A percentile compares a stretch with the other conserved stretches of the same genome.
These are phyloP conservation scores for Dillenia turbinata DNA, from an alignment of 164 flowering plant genomes.

Conservation along the genomic window DNA sequence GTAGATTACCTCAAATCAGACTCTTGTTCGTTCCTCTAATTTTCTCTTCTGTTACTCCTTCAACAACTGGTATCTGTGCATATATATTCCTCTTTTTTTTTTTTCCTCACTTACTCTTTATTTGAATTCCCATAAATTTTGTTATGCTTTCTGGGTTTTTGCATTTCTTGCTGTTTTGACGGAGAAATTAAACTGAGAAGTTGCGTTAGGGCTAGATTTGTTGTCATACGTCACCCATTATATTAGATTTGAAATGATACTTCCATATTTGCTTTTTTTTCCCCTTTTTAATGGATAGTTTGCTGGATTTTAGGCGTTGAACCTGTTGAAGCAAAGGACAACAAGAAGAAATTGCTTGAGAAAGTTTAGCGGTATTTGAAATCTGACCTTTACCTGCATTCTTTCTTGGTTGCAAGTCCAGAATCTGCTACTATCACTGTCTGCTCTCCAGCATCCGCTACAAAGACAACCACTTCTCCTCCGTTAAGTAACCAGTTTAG, in stretches of 20 bases:
- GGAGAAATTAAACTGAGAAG: too few relatives aligned
- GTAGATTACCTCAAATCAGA: constrained; percentile 41
- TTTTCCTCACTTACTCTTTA: not conserved
- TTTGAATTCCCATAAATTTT: too few relatives aligned
- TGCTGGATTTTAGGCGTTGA: too few relatives aligned
- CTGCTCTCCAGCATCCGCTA: constrained; percentile 10
- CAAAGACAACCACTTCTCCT: too few relatives aligned
- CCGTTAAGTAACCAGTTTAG: too few relatives aligned
- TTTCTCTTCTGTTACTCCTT: constrained; percentile 3
- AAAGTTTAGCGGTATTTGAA: constrained; percentile 19
- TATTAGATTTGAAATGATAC: too few relatives aligned
- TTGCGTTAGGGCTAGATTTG: too few relatives aligned
- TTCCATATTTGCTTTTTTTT: too few relatives aligned
- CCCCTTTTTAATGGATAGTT: too few relatives aligned
- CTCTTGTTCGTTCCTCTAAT: constrained; percentile 49
- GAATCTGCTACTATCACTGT: not conserved
- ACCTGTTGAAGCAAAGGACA: not conserved
- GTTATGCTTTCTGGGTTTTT: too few relatives aligned
- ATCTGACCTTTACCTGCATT: constrained; percentile 27
- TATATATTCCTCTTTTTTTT: constrained; percentile 1
- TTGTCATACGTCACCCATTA: too few relatives aligned
- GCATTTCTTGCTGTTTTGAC: too few relatives aligned
- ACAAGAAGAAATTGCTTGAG: constrained; percentile 3
- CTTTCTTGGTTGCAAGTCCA: constrained; percentile 9
- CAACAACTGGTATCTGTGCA: not conserved